These are phyloP conservation scores for Cercospora sp. DNA, from an alignment of 2,329 filamentous ascomycete species.

Conservation along the genomic window DNA sequence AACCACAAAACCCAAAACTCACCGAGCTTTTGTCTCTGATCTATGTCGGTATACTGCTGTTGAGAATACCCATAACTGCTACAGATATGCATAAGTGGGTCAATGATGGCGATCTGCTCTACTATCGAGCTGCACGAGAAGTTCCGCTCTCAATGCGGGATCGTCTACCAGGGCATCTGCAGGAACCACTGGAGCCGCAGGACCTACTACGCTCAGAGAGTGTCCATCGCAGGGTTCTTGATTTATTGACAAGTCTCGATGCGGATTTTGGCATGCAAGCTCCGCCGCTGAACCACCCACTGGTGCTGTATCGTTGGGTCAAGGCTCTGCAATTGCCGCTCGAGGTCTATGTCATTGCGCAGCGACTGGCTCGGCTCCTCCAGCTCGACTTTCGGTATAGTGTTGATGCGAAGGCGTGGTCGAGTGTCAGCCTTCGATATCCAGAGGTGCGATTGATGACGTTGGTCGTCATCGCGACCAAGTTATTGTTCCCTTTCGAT, in stretches of 20 bases:
- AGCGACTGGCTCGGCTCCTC: constrained; percentile 56
- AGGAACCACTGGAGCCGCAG: constrained; percentile 57
- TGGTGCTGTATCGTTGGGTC: constrained; percentile 69
- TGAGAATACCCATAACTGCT: constrained; percentile 74
- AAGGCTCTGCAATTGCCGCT: constrained; percentile 73
- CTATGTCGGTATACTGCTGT: constrained; percentile 74
- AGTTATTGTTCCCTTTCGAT: constrained; percentile 77
- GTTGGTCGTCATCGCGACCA: constrained; percentile 72
- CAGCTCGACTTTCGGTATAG: constrained; percentile 58
- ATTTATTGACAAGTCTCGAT: constrained; percentile 64
- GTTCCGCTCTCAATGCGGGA: constrained; percentile 66
- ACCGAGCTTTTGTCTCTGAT: constrained; percentile 75
- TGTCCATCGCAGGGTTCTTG: constrained; percentile 64
- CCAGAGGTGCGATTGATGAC: constrained; percentile 75
- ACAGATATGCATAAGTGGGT: constrained; percentile 71
- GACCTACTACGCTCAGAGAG: constrained; percentile 52
- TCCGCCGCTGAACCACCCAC: constrained; percentile 69
- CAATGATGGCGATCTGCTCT: constrained; percentile 67
- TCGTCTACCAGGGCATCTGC: constrained; percentile 63
- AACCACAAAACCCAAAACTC: constrained; percentile 59
- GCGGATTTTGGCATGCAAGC: constrained; percentile 68
- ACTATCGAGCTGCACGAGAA: constrained; percentile 60
- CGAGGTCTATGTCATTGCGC: constrained; percentile 63
- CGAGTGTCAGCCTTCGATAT: constrained; percentile 56
- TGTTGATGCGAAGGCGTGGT: constrained; percentile 31